phyloP scores from a whole-genome alignment of 2,329 filamentous ascomycete species.

The Botrytis paeoniae region DNA sequence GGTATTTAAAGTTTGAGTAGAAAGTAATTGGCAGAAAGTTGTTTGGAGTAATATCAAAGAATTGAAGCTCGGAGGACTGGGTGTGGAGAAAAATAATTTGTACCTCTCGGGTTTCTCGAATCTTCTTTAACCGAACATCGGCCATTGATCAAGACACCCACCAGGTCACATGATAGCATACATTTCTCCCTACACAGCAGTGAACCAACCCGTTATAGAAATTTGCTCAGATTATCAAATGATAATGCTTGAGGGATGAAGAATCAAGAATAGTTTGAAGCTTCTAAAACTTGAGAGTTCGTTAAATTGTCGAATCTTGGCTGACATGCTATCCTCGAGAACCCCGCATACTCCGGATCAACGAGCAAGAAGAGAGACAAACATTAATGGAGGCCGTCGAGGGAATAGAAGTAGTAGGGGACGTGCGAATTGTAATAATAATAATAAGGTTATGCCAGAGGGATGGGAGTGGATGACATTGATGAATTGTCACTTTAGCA shows the following conservation, averaged over 20 bases:
- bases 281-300: not conserved
- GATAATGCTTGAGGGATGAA: not conserved
- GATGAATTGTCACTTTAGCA: not conserved
- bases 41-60: constrained; percentile 10
- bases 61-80: constrained; percentile 6
- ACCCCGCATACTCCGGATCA: not conserved
- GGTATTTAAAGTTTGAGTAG: not conserved
- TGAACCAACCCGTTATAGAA: not conserved
- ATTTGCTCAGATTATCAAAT: not conserved
- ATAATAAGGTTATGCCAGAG: not conserved
- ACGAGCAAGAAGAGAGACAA: not conserved
- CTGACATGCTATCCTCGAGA: not conserved
- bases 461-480: not conserved
- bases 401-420: not conserved
- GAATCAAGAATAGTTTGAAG: not conserved
- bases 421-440: not conserved
- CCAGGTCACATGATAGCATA: not conserved
- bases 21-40: constrained; percentile 8
- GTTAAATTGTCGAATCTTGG: not conserved
- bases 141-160: constrained; percentile 21
- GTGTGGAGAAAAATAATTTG: constrained; percentile 22
- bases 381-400: not conserved
- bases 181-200: not conserved
- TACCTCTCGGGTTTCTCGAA: constrained; percentile 16
- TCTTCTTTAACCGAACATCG: constrained; percentile 21